Evolutionary conservation across 2,329 filamentous ascomycete genomes (phyloP).

Genomic region (Coleophoma cylindrospora): DNA sequence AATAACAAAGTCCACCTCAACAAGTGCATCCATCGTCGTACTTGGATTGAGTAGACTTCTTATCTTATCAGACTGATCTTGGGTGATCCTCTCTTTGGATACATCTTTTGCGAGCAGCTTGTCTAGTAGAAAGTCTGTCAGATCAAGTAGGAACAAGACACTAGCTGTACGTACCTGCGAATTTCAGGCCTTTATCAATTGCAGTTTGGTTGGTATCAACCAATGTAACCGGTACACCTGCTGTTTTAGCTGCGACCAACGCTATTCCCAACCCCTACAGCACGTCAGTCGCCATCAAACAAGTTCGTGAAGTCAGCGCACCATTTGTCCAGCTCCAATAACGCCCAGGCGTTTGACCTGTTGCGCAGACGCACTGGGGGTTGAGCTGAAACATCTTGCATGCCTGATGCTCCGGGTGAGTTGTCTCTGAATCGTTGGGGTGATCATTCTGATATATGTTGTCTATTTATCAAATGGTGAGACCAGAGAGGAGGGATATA

Average conservation of each 20-base stretch:
- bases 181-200: slow-evolving; percentile 82
- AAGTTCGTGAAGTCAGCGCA: slow-evolving; percentile 36
- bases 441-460: slow-evolving; percentile 17
- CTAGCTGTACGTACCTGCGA: slow-evolving; percentile 61
- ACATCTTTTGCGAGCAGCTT: slow-evolving; percentile 94
- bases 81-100: slow-evolving; percentile 76
- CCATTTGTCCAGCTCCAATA: slow-evolving; percentile 94
- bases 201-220: slow-evolving; percentile 82
- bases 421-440: slow-evolving; percentile 17
- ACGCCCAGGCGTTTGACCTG: slow-evolving; percentile 87
- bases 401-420: slow-evolving; percentile 16
- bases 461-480: too few relatives aligned
- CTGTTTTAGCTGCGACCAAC: slow-evolving; percentile 82
- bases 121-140: slow-evolving; percentile 42
- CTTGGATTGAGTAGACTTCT: slow-evolving; percentile 65
- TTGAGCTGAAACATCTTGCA: slow-evolving; percentile 63
- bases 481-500: too few relatives aligned
- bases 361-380: slow-evolving; percentile 52
- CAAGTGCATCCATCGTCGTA: slow-evolving; percentile 71
- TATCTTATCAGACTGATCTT: slow-evolving; percentile 71
- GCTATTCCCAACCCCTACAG: slow-evolving; percentile 88
- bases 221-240: slow-evolving; percentile 76
- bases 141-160: background rate
- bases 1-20: slow-evolving; percentile 91
- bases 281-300: background rate